phyloP scores from a whole-genome alignment of 495 filamentous ascomycete species.

The Talaromyces nanjingensis region DNA sequence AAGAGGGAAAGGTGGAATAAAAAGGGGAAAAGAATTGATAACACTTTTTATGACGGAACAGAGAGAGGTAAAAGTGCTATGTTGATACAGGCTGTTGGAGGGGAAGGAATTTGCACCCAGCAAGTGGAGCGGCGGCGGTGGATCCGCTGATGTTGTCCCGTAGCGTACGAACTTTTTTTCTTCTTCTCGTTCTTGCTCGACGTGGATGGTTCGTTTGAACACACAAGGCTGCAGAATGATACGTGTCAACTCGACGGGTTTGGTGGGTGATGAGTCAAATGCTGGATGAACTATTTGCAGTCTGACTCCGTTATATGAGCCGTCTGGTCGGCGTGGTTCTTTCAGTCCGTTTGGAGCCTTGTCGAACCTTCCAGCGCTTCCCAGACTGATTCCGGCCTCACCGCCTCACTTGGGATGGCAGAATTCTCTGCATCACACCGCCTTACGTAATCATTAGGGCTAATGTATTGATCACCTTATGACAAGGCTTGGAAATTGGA shows the following conservation, averaged over 20 bases:
- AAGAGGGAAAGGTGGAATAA: slow-evolving; percentile 10
- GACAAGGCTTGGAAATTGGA: too few relatives aligned
- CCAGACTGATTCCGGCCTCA: background rate
- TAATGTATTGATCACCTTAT: too few relatives aligned
- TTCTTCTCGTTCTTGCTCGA: background rate
- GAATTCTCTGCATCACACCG: slow-evolving; percentile 3
- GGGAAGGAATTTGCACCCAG: slow-evolving; percentile 6
- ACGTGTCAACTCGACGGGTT: background rate
- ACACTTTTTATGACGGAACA: background rate
- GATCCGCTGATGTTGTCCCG: background rate
- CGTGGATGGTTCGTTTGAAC: background rate
- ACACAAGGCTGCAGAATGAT: background rate
- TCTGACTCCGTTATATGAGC: background rate
- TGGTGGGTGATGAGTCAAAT: background rate
- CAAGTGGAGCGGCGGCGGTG: background rate
- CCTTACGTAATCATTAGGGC: slow-evolving; percentile 7
- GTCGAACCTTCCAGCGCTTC: slow-evolving; percentile 9
- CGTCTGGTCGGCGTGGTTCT: background rate
- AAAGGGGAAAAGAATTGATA: background rate
- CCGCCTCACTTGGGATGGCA: slow-evolving; percentile 1
- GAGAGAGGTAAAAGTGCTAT: background rate
- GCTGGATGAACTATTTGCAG: background rate
- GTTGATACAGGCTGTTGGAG: background rate
- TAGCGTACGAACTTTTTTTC: background rate
- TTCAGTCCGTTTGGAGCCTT: background rate